phyloP scores from a whole-genome alignment of 2,329 filamentous ascomycete genomes.

The Nannizziopsis barbatae region DNA sequence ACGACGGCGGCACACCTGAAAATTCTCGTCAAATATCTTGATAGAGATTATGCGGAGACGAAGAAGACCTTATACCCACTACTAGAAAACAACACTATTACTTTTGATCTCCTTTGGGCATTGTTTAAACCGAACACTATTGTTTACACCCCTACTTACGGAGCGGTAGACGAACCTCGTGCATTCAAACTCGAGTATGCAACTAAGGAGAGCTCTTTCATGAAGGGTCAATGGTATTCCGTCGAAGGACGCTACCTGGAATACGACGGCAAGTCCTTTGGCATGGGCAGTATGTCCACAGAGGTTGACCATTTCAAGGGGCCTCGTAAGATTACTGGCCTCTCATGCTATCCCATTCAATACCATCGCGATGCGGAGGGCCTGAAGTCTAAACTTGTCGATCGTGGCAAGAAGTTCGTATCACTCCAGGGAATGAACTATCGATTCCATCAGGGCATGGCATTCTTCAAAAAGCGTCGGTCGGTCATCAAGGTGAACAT shows the following conservation, averaged over 20 bases:
- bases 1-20: constrained; percentile 46
- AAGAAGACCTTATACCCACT: constrained; percentile 75
- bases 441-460: constrained; percentile 70
- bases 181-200: constrained; percentile 73
- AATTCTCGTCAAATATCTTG: constrained; percentile 62
- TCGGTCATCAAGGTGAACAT: constrained; percentile 68
- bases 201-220: constrained; percentile 56
- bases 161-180: constrained; percentile 61
- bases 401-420: constrained; percentile 76
- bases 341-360: constrained; percentile 64
- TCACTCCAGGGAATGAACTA: constrained; percentile 72
- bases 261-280: constrained; percentile 78
- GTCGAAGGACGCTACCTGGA: constrained; percentile 69
- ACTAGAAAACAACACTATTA: constrained; percentile 70
- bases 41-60: constrained; percentile 65
- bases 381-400: constrained; percentile 56
- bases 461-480: constrained; percentile 72
- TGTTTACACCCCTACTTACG: constrained; percentile 66
- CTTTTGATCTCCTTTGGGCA: constrained; percentile 80
- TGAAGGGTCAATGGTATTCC: constrained; percentile 63
- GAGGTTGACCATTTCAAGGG: constrained; percentile 69
- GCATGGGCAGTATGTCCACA: constrained; percentile 57
- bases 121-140: constrained; percentile 80
- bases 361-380: constrained; percentile 64
- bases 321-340: constrained; percentile 66